Conservation (phyloP, 2,329 filamentous ascomycete genomes). For the Penicillium sp. region DNA sequence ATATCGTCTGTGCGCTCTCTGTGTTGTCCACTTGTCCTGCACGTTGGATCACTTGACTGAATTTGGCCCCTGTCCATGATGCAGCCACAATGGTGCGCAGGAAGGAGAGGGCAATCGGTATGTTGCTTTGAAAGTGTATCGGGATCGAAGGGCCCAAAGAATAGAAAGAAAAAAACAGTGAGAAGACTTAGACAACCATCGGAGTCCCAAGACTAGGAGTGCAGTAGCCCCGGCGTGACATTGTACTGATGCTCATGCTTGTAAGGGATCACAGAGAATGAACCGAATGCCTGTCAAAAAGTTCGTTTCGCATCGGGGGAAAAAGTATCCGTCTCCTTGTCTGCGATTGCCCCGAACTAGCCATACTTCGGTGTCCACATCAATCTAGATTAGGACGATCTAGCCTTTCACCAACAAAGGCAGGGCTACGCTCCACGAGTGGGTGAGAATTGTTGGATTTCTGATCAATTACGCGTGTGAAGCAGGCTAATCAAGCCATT, state of each 20-base stretch:
- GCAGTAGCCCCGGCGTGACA: neutral
- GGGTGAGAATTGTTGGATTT: neutral
- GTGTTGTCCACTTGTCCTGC: constrained; percentile 1
- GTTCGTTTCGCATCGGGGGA: constrained; percentile 12
- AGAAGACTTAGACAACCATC: no score
- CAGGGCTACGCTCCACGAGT: neutral
- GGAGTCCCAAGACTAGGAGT: neutral
- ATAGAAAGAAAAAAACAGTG: neutral
- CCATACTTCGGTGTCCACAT: neutral
- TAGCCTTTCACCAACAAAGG: neutral
- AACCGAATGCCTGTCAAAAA: neutral
- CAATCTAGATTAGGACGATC: neutral
- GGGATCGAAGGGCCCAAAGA: neutral
- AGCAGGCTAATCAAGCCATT: constrained; percentile 2
- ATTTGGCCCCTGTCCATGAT: constrained; percentile 12
- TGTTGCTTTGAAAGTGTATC: neutral
- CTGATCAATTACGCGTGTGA: neutral
- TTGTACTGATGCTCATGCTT: neutral
- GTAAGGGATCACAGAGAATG: neutral
- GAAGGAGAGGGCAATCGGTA: neutral
- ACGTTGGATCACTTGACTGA: constrained; percentile 15
- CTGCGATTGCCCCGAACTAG: neutral
- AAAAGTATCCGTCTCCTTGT: constrained; percentile 14
- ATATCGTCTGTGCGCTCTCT: constrained; percentile 15
- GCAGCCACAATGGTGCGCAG: constrained; percentile 17